Evolutionary conservation across 345 rosid genomes (phyloP).

Genomic region (Erysimum cheiranthoides): DNA sequence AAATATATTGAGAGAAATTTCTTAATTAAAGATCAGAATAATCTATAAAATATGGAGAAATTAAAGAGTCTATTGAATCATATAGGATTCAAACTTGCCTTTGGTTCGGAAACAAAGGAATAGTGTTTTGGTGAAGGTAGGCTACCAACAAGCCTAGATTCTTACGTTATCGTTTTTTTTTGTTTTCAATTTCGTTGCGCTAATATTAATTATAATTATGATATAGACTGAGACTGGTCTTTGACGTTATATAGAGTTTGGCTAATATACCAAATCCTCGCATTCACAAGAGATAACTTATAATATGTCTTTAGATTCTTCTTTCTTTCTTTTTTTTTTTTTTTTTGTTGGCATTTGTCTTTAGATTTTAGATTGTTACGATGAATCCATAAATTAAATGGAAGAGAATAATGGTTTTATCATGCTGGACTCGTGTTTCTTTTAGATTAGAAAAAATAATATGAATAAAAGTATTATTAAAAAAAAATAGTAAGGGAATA

Average conservation of each 20-base stretch:
- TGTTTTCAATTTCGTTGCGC: background rate
- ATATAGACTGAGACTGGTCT: slow-evolving; percentile 17
- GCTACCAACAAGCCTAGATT: slow-evolving; percentile 45
- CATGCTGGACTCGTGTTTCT: slow-evolving; percentile 8
- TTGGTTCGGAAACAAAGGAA: slow-evolving; percentile 35
- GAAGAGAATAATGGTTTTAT: slow-evolving; percentile 18
- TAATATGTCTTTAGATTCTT: background rate
- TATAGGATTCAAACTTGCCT: slow-evolving; percentile 25
- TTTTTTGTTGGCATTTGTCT: background rate
- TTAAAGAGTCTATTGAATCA: slow-evolving; percentile 15
- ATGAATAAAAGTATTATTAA: no score
- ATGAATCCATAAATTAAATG: slow-evolving; percentile 8
- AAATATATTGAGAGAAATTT: slow-evolving; percentile 14
- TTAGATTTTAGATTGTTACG: slow-evolving; percentile 14
- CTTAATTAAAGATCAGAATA: background rate
- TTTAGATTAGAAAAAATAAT: background rate
- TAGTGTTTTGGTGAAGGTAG: slow-evolving; percentile 42
- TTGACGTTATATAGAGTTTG: slow-evolving; percentile 24
- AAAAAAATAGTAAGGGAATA: no score
- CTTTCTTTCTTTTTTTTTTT: background rate
- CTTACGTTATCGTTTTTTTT: slow-evolving; percentile 32
- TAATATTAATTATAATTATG: slow-evolving; percentile 5
- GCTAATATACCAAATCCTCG: slow-evolving; percentile 26
- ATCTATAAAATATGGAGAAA: slow-evolving; percentile 18
- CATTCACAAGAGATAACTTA: background rate